Evolutionary conservation across 164 flowering plant species (phyloP).

Genomic region (Nelumbo lutea): DNA sequence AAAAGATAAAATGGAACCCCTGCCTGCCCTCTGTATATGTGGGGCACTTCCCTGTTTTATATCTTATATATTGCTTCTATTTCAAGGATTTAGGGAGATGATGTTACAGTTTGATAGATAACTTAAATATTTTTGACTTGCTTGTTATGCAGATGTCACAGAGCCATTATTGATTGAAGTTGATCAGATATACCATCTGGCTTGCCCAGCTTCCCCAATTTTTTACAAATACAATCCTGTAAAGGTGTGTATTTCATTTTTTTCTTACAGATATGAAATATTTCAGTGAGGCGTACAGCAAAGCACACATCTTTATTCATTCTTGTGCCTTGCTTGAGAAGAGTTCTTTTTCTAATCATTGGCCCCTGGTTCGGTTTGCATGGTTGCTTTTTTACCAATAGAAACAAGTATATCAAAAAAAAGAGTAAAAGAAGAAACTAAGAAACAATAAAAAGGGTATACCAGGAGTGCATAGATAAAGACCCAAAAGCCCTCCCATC

Average conservation of each 20-base stretch:
- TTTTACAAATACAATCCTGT: constrained; percentile 93
- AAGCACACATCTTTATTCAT: not conserved
- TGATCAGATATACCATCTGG: constrained; percentile 92
- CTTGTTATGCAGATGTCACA: constrained; percentile 57
- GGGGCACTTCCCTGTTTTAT: too few species aligned
- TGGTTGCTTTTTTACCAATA: too few species aligned
- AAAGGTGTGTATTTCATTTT: constrained; percentile 35
- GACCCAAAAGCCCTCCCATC: too few species aligned
- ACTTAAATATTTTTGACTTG: not conserved
- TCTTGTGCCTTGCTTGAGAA: too few species aligned
- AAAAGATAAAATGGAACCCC: too few species aligned
- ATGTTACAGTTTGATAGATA: not conserved
- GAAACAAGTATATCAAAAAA: too few species aligned
- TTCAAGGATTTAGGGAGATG: not conserved
- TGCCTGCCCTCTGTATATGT: too few species aligned
- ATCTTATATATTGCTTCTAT: not conserved
- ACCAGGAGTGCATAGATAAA: too few species aligned
- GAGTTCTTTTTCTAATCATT: too few species aligned
- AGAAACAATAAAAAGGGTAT: too few species aligned
- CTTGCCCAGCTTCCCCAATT: constrained; percentile 97
- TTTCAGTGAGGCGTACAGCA: not conserved
- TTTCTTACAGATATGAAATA: not conserved
- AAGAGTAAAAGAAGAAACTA: too few species aligned
- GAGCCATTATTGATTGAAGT: constrained; percentile 88
- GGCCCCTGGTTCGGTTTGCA: too few species aligned